Base-by-base conservation (phyloP, 305 asterid species). In the Solanum aculeatissimum region DNA sequence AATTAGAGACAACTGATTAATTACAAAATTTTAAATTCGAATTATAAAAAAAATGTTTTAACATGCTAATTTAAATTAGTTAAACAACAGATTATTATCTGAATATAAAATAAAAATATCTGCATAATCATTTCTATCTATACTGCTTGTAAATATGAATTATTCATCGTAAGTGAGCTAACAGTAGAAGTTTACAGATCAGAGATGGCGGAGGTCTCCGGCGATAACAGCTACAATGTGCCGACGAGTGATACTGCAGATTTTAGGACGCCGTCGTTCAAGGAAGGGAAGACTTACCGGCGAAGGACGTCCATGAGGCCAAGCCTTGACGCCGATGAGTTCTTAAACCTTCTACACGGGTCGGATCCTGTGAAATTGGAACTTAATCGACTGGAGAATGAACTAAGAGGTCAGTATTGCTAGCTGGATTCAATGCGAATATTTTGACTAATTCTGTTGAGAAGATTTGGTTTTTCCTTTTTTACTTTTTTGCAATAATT, bases 341-440 rank as follows among this genome's bases (percentile, higher is more conserved):
- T 96, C 85, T 85, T 96, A 38, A 96, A 93, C 90, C 88, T 95
- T 86, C 97, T 96, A 74, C 99, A 96, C 86, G 99, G 99, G 23
- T 96, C 98, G 93, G 99, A 96, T 96, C 99, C 99, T 92, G 98
- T 96, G 90, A 95, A 91, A 93, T 19, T 96, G 88, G 99, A 96
- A 92, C 99, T 96, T 86, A 96, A 94, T 92, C 95, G 99, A 69
- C 95, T 96, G 79, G 99, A 96, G 93, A 96, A 96, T 75, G 99
- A 94, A 90, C 94, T 94, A 91, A 93, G 98, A 94, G 98, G 99
- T 96, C 66, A 69, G 95, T 91, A 86, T 85, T 87, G 70, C 21
- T 86, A 65, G 93, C 91, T 92, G 92, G 93, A 93, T 93, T 91
- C 94, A 65, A 71, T 74, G 84, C 83, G 92, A 88, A 9, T 84